Evolutionary conservation across 139 green algal species (phyloP).

Genomic region (Micractinium conductrix): DNA sequence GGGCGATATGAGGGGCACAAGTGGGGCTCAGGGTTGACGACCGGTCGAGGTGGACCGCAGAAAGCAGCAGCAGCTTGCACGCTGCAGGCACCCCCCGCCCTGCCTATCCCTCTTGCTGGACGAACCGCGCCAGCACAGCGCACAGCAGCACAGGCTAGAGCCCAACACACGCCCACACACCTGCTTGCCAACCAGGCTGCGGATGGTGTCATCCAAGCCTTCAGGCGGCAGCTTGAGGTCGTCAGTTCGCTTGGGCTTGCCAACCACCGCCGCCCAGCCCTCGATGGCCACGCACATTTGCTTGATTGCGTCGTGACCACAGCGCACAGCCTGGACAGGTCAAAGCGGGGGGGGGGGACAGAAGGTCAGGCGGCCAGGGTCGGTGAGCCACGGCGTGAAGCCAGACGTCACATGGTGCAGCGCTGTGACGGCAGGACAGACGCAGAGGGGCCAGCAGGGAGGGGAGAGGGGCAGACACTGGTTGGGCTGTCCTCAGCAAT

Average conservation of each 20-base stretch:
- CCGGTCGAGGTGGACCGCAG: no score
- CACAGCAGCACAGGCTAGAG: not conserved
- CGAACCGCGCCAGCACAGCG: not conserved
- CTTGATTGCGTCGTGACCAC: conserved; percentile 67
- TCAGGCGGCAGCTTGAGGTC: conserved; percentile 56
- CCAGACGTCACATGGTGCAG: not conserved
- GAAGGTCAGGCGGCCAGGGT: not conserved
- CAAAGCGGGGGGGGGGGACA: not conserved
- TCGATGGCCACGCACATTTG: conserved; percentile 75
- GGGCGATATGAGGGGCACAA: no score
- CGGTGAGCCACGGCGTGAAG: not conserved
- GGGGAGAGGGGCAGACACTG: not conserved
- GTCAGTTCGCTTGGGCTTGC: conserved; percentile 74
- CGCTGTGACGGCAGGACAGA: not conserved
- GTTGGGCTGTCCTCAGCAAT: not conserved
- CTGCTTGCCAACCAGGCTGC: conserved; percentile 6
- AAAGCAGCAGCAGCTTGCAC: no score
- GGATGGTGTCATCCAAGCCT: conserved; percentile 63
- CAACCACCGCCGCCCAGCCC: conserved; percentile 72
- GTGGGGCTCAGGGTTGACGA: no score
- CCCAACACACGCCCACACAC: not conserved
- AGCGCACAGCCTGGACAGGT: conserved; percentile 55
- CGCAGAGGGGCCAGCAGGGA: not conserved
- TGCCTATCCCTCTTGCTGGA: no score
- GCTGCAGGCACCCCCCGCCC: no score